Evolutionary conservation across 495 filamentous ascomycete species (phyloP), one percentile per base, ranked within the genome.

Genomic region (Cercophora samala): DNA sequence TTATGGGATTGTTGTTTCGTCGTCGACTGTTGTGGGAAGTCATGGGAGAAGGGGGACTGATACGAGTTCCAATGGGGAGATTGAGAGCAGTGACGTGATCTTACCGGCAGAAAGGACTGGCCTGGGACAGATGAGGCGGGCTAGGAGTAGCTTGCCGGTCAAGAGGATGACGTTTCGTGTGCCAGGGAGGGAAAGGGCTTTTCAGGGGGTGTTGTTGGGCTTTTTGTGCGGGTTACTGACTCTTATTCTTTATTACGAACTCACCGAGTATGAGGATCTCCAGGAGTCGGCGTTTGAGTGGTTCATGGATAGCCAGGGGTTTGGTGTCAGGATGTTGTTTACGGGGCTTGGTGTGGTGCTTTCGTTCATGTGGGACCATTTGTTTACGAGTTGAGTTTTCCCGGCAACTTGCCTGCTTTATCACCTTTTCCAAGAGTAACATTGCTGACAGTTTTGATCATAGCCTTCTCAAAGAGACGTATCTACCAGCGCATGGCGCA

Each of bases 241-340:
- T n/a, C 26, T 61, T 22, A 37, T 61, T 18, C 26, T 61, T 17
- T 61, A 61, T 15, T 61, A 61, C 19, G 58, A 61, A 15, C 25
- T 26, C 17, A 61, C 58, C 24, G 58, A 25, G 23, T 61, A n/a
- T 42, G 58, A 61, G 58, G 58, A 61, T 1, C 58, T 18, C 15
- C 13, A n/a, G 13, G 58, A 26, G 15, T 29, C 58, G 26, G 11
- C 37, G 5, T 83, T 82, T 58, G 79, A 81, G 56, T 51, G 65
- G 1, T 83, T 80, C 64, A 79, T 83, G 71, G 73, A 76, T 69
- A 75, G 78, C 63, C 71, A 78, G 56, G 68, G 65, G 5, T 82
- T 81, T 56, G 81, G 80, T 5, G 75, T 78, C n/a, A 64, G 73
- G 29, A 82, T 83, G 60, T 52, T 83, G 19, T 80, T 82, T 51